Evolutionary conservation across 2,329 filamentous ascomycete genomes (phyloP).

Genomic region (Cercospora sojina): DNA sequence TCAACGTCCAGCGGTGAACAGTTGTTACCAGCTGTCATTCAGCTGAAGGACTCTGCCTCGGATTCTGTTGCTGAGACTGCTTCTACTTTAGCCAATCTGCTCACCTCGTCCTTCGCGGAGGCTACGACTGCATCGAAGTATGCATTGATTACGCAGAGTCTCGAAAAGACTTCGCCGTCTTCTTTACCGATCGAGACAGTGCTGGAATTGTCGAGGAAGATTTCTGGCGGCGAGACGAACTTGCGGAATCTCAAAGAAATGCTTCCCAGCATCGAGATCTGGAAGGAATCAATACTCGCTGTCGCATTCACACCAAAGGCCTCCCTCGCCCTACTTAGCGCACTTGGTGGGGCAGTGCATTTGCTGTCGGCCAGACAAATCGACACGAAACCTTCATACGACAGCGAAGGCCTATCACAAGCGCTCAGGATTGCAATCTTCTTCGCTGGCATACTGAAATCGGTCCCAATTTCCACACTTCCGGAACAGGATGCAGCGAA

Average conservation of each 20-base stretch:
- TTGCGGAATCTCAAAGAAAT: constrained; percentile 23
- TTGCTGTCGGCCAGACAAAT: constrained; percentile 49
- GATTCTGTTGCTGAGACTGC: constrained; percentile 53
- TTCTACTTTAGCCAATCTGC: constrained; percentile 33
- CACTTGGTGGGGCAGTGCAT: constrained; percentile 68
- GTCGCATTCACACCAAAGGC: constrained; percentile 58
- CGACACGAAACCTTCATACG: constrained; percentile 40
- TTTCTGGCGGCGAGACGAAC: constrained; percentile 40
- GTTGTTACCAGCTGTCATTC: constrained; percentile 54
- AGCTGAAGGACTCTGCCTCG: constrained; percentile 53
- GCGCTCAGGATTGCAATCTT: constrained; percentile 76
- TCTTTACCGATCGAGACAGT: constrained; percentile 55
- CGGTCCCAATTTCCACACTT: constrained; percentile 31
- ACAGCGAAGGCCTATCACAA: constrained; percentile 68
- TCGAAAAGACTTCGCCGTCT: constrained; percentile 47
- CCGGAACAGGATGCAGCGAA: constrained; percentile 38
- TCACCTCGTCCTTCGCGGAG: constrained; percentile 28
- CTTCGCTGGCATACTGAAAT: constrained; percentile 58
- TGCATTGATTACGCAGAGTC: constrained; percentile 53
- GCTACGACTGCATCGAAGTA: constrained; percentile 36
- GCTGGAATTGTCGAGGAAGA: constrained; percentile 54
- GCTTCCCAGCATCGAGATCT: constrained; percentile 50
- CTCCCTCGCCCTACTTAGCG: constrained; percentile 71
- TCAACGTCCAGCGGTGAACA: constrained; percentile 49
- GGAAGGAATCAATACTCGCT: constrained; percentile 61